A percentile compares a stretch with the other conserved stretches of the same genome.
Evolutionary conservation across 179 eudicot species (phyloP).

Genomic region (Beta macrorhiza): DNA sequence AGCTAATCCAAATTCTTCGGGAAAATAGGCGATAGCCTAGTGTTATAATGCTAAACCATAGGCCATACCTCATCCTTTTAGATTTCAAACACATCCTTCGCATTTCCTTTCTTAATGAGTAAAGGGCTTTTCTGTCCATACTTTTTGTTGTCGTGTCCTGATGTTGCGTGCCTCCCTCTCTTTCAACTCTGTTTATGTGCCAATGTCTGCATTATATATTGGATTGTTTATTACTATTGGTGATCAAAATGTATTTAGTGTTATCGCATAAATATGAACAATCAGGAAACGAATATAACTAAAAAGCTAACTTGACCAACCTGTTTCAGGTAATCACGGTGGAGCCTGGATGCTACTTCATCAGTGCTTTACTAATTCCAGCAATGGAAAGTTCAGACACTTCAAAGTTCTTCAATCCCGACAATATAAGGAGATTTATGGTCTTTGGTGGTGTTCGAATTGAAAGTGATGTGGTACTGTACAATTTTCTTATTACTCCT

Average conservation of each 20-base stretch:
- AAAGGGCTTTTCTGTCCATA: neutral
- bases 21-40: neutral
- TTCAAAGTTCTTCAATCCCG: conserved; percentile 62
- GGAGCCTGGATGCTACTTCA: conserved; percentile 99
- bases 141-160: conserved; percentile 2
- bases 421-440: conserved; percentile 58
- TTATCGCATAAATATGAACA: neutral
- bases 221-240: neutral
- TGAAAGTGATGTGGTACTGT: conserved; percentile 86
- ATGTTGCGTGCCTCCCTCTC: neutral
- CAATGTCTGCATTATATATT: neutral
- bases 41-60: neutral
- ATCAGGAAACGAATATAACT: neutral
- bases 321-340: conserved; percentile 83
- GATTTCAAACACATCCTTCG: neutral
- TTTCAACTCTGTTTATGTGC: neutral
- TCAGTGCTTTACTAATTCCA: conserved; percentile 70
- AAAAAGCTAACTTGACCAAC: conserved; percentile 6
- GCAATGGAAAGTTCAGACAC: conserved; percentile 69
- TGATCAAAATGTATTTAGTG: neutral
- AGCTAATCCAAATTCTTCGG: neutral
- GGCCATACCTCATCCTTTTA: neutral
- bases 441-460: conserved; percentile 97
- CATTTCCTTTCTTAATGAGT: neutral
- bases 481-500: conserved; percentile 1